Evolutionary conservation across 257 asterid species (phyloP).

Genomic region (Nicotiana paniculata): DNA sequence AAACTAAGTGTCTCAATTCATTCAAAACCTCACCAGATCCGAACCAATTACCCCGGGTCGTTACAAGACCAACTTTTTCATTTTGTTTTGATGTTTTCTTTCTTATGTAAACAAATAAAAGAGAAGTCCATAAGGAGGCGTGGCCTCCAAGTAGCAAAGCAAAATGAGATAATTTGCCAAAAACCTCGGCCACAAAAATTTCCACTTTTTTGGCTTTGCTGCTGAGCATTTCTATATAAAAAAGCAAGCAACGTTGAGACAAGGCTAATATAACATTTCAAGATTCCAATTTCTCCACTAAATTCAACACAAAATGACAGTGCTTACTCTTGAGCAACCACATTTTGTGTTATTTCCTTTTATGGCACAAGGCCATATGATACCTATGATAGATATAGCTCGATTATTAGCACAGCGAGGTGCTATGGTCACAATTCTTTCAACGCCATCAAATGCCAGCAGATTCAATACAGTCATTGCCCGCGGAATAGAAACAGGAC

Average conservation of each 20-base stretch:
- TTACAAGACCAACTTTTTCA: no score
- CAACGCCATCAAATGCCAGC: constrained; percentile 30
- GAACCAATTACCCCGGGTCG: no score
- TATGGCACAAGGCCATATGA: constrained; percentile 56
- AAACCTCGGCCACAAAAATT: not conserved
- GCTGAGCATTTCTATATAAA: no score
- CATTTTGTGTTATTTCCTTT: constrained; percentile 52
- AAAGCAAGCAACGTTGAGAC: no score
- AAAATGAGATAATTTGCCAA: not conserved
- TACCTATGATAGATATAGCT: constrained; percentile 60
- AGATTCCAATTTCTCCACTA: not conserved
- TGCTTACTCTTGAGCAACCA: constrained; percentile 14
- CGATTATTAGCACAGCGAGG: constrained; percentile 37
- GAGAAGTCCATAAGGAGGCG: not conserved
- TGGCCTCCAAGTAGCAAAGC: not conserved
- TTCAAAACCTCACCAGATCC: no score
- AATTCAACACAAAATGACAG: not conserved
- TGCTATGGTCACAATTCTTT: constrained; percentile 26
- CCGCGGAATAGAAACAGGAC: constrained; percentile 30
- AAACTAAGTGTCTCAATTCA: no score
- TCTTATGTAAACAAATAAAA: no score
- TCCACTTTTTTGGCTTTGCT: not conserved
- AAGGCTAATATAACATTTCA: not conserved
- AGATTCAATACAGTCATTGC: constrained; percentile 22
- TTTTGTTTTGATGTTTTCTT: no score